These are phyloP conservation scores for Candida schatavii DNA, from an alignment of 805 yeast genomes.

Conservation along the genomic window DNA sequence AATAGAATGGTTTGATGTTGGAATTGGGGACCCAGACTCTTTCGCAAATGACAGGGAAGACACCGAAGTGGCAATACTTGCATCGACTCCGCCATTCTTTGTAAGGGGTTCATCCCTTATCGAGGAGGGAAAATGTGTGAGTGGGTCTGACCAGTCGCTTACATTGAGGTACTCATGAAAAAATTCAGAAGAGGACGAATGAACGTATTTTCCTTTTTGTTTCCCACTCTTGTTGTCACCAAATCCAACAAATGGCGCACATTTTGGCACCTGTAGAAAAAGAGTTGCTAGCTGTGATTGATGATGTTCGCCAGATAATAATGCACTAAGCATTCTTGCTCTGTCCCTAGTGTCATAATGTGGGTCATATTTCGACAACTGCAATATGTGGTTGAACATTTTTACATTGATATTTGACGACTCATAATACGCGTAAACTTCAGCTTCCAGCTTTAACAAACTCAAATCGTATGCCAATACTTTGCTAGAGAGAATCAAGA, in stretches of 20 bases:
- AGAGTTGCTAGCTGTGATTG: constrained; percentile 62
- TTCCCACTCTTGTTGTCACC: background rate
- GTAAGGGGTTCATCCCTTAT: constrained; percentile 28
- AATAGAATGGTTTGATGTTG: constrained; percentile 19
- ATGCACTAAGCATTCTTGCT: constrained; percentile 67
- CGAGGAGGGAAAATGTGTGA: constrained; percentile 24
- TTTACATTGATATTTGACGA: constrained; percentile 28
- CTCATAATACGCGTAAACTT: constrained; percentile 10
- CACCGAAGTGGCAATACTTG: constrained; percentile 11
- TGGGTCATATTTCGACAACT: constrained; percentile 69
- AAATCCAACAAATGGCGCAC: constrained; percentile 1
- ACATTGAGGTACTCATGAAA: constrained; percentile 21
- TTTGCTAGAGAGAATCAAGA: constrained; percentile 72
- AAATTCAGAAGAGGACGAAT: background rate
- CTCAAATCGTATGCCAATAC: constrained; percentile 56
- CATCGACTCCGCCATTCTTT: constrained; percentile 11
- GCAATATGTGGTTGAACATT: constrained; percentile 60
- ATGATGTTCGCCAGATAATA: constrained; percentile 45
- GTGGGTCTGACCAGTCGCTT: constrained; percentile 46
- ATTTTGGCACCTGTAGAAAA: constrained; percentile 71
- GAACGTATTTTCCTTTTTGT: no score
- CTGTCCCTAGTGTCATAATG: constrained; percentile 80
- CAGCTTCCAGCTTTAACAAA: constrained; percentile 22
- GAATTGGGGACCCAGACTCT: constrained; percentile 18
- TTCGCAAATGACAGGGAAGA: constrained; percentile 13